A percentile compares a stretch with the other conserved stretches of the same genome.
Conservation (phyloP, 805 yeast species). For the Ogataea neopini region DNA sequence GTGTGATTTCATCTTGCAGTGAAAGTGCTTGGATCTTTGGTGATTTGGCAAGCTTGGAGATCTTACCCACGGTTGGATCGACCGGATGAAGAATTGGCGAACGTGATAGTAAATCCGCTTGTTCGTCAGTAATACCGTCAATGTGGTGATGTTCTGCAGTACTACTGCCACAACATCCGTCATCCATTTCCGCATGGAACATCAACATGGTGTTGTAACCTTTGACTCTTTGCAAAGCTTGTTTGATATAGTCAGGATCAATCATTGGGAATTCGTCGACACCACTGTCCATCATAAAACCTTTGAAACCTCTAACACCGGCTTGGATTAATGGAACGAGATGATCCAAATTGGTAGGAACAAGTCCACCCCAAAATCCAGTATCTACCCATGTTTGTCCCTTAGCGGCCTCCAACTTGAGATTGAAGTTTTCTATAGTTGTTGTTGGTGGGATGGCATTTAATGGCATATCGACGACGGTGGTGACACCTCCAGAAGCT, state of each 20-base stretch:
- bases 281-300: slow-evolving; percentile 91
- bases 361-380: slow-evolving; percentile 95
- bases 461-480: slow-evolving; percentile 94
- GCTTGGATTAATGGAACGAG: slow-evolving; percentile 73
- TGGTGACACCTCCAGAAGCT: slow-evolving; percentile 94
- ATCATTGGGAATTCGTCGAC: slow-evolving; percentile 94
- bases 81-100: slow-evolving; percentile 59
- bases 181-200: slow-evolving; percentile 91
- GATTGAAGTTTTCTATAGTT: slow-evolving; percentile 68
- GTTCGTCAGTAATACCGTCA: slow-evolving; percentile 47
- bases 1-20: slow-evolving; percentile 26
- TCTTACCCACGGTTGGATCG: slow-evolving; percentile 55
- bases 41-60: slow-evolving; percentile 42
- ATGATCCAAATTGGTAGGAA: slow-evolving; percentile 73
- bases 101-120: slow-evolving; percentile 52
- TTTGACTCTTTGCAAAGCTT: slow-evolving; percentile 65
- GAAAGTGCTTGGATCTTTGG: slow-evolving; percentile 23
- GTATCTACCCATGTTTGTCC: slow-evolving; percentile 90
- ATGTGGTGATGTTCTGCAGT: slow-evolving; percentile 40
- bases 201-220: slow-evolving; percentile 69
- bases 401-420: slow-evolving; percentile 75
- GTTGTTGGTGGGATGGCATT: slow-evolving; percentile 97
- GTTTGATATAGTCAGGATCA: slow-evolving; percentile 57
- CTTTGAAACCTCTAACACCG: slow-evolving; percentile 94
- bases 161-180: too few species aligned